Evolutionary conservation across 2,329 filamentous ascomycete genomes (phyloP).

Genomic region (Penicillium sp.): DNA sequence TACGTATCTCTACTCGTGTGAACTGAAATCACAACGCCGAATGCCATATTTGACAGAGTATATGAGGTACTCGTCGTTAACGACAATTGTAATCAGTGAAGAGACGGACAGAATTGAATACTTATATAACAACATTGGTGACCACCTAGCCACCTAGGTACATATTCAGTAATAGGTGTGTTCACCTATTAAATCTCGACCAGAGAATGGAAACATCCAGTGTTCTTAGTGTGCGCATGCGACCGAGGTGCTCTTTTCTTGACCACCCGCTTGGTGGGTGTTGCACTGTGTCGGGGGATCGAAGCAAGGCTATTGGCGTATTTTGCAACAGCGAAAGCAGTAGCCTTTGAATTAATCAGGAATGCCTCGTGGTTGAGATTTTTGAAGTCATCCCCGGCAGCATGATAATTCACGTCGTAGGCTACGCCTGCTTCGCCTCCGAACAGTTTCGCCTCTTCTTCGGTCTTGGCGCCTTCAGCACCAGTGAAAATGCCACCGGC

Average conservation of each 20-base stretch:
- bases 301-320: constrained; percentile 23
- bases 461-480: constrained; percentile 72
- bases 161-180: background rate
- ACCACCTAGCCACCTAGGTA: no score
- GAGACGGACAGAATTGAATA: background rate
- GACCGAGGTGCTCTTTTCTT: constrained; percentile 5
- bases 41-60: background rate
- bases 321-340: constrained; percentile 26
- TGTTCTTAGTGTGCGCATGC: constrained; percentile 15
- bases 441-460: constrained; percentile 62
- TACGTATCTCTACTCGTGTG: background rate
- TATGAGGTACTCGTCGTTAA: background rate
- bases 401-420: constrained; percentile 58
- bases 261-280: background rate
- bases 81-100: background rate
- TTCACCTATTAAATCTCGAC: constrained; percentile 9
- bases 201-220: constrained; percentile 22
- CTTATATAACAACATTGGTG: background rate
- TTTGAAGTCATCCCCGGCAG: constrained; percentile 49
- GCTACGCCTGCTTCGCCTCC: constrained; percentile 64
- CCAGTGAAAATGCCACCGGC: constrained; percentile 74
- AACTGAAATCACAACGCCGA: background rate
- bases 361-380: constrained; percentile 48
- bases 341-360: constrained; percentile 25
- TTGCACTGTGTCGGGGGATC: constrained; percentile 16